Evolutionary conservation across 2,329 filamentous ascomycete species (phyloP), one percentile per base, ranked within the genome.

Genomic region (Aspergillus hiratsukae): DNA sequence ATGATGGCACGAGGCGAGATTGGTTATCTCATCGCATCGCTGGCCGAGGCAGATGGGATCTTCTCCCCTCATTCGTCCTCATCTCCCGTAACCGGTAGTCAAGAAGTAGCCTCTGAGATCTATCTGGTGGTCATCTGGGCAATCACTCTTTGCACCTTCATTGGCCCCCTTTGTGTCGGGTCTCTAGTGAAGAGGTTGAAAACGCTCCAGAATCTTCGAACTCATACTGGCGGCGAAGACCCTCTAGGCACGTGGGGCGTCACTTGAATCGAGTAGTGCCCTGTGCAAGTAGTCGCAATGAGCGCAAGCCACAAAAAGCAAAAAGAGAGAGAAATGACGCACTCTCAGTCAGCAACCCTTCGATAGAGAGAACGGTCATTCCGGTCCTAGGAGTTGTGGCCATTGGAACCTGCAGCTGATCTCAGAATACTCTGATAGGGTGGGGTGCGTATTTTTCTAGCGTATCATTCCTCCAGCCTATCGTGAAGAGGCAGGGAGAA

Each of bases 1-100:
- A 93, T 93, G 89, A 82, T 88, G 0, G 84, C 89, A 0, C 80
- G 89, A n/a, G 89, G 89, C 0, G 89, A 94, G 68, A 90, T 93
- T 35, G 88, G 89, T 0, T 91, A 91, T 59, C 70, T 93, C 46
- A 90, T 94, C 58, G 85, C 86, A 1, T 84, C 86, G 0, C 70
- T 91, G 0, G 87, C 87, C 0, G 80, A 89, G 64, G 79, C 73
- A 4, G 73, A 76, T 14, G 78, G 79, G 0, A 75, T 83, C 10
- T 83, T 83, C 40, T 43, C 52, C 43, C 23, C 43, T 46, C 43
- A 23, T 23, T 46, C 43, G 10, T 25, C 43, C 43, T 14, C n/a
- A 23, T 46, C 21, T 14, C 19, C 19, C 21, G 8, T 1, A 27
- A 46, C 21, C 11, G 17, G 2, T 17, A 23, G 43, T 11, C 10